Evolutionary conservation across 2,329 filamentous ascomycete genomes (phyloP).

Genomic region (Aspergillus arachidicola): DNA sequence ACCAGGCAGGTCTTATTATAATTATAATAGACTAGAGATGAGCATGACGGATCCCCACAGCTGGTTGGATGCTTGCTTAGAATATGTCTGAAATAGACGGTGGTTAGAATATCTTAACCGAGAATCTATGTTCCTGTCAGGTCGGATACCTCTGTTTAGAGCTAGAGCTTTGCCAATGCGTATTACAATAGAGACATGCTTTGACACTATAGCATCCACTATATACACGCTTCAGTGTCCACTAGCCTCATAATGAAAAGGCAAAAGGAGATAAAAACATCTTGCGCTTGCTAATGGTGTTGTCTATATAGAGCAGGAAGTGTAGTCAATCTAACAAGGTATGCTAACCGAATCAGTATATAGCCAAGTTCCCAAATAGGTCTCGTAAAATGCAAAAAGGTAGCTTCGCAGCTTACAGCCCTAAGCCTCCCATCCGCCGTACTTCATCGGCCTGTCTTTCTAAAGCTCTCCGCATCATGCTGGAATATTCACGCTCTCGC

Average conservation of each 20-base stretch:
- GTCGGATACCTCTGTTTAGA: neutral
- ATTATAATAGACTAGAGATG: too few species aligned
- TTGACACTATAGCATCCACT: neutral
- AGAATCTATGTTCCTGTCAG: too few species aligned
- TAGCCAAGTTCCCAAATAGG: neutral
- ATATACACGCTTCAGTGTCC: neutral
- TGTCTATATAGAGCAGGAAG: neutral
- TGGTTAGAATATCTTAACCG: too few species aligned
- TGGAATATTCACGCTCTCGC: slow-evolving; percentile 60
- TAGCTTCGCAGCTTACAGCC: slow-evolving; percentile 10
- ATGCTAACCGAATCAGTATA: neutral
- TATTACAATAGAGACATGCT: neutral
- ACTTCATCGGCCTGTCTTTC: slow-evolving; percentile 79
- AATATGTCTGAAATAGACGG: too few species aligned
- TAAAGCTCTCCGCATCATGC: slow-evolving; percentile 73
- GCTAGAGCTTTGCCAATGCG: neutral
- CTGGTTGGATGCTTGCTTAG: too few species aligned
- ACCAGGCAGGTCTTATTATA: too few species aligned
- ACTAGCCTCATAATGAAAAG: neutral
- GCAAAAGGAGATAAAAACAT: neutral
- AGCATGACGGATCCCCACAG: too few species aligned
- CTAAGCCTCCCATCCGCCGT: slow-evolving; percentile 62
- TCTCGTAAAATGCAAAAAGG: neutral
- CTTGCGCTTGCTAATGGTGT: neutral
- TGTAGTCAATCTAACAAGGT: neutral